Conservation (phyloP, 83 land plant species). For the Thuja plicata region DNA sequence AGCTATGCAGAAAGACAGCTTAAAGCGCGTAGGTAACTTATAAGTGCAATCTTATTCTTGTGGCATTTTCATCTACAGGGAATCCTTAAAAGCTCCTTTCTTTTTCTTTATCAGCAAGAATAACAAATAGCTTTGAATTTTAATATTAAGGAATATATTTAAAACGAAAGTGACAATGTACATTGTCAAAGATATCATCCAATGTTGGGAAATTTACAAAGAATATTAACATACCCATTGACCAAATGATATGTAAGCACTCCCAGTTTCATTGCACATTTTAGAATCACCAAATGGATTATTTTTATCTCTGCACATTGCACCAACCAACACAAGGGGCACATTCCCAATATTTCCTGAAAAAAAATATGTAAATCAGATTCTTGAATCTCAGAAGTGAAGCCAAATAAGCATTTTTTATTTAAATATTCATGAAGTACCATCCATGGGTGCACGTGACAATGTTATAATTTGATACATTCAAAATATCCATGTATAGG, state of each 20-base stretch:
- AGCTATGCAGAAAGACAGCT: neutral
- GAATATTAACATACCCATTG: slow-evolving; percentile 41
- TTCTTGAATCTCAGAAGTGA: neutral
- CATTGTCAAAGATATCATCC: neutral
- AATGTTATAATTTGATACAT: neutral
- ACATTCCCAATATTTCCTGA: slow-evolving; percentile 55
- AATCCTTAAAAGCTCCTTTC: neutral
- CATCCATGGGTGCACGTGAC: neutral
- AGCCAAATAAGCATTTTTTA: neutral
- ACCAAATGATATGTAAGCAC: slow-evolving; percentile 48
- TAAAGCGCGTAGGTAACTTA: neutral
- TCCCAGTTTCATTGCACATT: slow-evolving; percentile 29
- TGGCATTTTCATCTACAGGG: neutral
- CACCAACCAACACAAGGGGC: slow-evolving; percentile 42
- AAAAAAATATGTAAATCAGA: slow-evolving; percentile 2
- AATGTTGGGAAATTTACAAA: neutral
- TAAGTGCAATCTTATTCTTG: neutral
- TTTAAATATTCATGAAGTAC: neutral
- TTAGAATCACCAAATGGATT: slow-evolving; percentile 41
- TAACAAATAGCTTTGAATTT: neutral
- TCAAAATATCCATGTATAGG: neutral
- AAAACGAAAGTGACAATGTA: neutral
- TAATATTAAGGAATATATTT: neutral
- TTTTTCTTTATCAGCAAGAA: neutral
- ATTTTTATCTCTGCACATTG: slow-evolving; percentile 30